Evolutionary conservation across 2,329 filamentous ascomycete genomes (phyloP).

Genomic region (Xylariales sp.): DNA sequence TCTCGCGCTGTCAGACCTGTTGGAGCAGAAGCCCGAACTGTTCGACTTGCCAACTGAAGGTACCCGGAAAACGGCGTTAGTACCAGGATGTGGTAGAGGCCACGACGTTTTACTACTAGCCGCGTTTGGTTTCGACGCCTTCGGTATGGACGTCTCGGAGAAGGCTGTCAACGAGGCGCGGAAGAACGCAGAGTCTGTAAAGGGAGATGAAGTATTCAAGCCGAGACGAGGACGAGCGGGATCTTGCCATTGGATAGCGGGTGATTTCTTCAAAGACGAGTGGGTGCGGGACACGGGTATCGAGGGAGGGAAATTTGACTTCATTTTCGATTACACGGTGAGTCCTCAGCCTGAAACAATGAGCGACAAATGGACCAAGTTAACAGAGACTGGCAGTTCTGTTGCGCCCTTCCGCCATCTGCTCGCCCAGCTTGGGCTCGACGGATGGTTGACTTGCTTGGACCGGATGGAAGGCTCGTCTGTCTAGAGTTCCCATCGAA

Average conservation of each 20-base stretch:
- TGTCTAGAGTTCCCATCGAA: slow-evolving; percentile 75
- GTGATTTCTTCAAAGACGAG: slow-evolving; percentile 63
- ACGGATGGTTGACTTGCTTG: slow-evolving; percentile 46
- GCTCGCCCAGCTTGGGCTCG: slow-evolving; percentile 49
- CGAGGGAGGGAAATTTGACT: slow-evolving; percentile 51
- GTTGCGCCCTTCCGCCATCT: slow-evolving; percentile 55
- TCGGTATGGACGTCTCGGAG: slow-evolving; percentile 65
- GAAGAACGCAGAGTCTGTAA: slow-evolving; percentile 34
- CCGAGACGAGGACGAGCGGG: slow-evolving; percentile 25
- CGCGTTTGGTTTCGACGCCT: slow-evolving; percentile 70
- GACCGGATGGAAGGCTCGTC: slow-evolving; percentile 45
- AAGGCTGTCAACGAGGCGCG: slow-evolving; percentile 40
- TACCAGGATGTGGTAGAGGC: slow-evolving; percentile 78
- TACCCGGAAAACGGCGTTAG: slow-evolving; percentile 53
- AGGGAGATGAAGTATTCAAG: slow-evolving; percentile 38
- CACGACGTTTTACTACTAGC: slow-evolving; percentile 76
- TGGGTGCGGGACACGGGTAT: slow-evolving; percentile 44
- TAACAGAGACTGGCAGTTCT: too few relatives aligned
- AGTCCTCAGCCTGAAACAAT: too few relatives aligned
- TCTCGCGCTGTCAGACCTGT: slow-evolving; percentile 48
- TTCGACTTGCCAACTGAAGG: slow-evolving; percentile 21
- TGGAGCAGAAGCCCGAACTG: slow-evolving; percentile 40
- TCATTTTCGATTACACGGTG: slow-evolving; percentile 62
- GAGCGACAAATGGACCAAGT: too few relatives aligned
- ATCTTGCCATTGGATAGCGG: slow-evolving; percentile 48